Percentiles rank a stretch among this genome's conserved stretches.
These are phyloP conservation scores for Colletotrichum musicola DNA, from an alignment of 2,329 filamentous ascomycete species.

Conservation along the genomic window DNA sequence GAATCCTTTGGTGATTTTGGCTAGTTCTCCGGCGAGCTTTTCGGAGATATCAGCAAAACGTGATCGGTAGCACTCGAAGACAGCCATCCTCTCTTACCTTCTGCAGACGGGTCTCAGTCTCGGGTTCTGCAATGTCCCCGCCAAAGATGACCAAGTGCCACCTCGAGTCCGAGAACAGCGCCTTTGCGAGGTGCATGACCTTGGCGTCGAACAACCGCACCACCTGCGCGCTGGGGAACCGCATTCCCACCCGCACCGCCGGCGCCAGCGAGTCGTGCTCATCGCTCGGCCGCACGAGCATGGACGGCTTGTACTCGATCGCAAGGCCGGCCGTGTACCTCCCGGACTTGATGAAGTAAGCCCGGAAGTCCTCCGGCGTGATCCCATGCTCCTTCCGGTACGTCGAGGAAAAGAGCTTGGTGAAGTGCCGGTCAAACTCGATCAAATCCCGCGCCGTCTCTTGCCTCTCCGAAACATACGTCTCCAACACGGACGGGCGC, in stretches of 20 bases:
- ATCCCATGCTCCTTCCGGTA: constrained; percentile 51
- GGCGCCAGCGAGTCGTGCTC: constrained; percentile 51
- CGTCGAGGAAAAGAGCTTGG: constrained; percentile 81
- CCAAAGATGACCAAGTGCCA: constrained; percentile 54
- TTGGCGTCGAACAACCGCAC: constrained; percentile 71
- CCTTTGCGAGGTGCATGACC: constrained; percentile 64
- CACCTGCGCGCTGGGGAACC: constrained; percentile 69
- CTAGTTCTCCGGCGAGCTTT: constrained; percentile 4
- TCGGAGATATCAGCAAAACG: neutral
- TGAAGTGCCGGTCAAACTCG: constrained; percentile 89
- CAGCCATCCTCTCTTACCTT: neutral
- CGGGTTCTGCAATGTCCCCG: neutral
- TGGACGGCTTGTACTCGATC: constrained; percentile 64
- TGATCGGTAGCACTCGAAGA: neutral
- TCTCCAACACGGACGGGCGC: constrained; percentile 78
- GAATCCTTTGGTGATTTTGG: neutral
- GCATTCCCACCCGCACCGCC: constrained; percentile 63
- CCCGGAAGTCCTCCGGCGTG: constrained; percentile 63
- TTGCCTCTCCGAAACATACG: constrained; percentile 89
- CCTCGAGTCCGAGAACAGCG: constrained; percentile 59
- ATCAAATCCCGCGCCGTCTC: constrained; percentile 86
- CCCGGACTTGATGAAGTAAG: constrained; percentile 69
- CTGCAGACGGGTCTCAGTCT: neutral
- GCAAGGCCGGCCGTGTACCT: constrained; percentile 72
- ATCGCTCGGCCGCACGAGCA: constrained; percentile 54